Base-by-base conservation (phyloP, 73 alveolate species). In the Uronychia binucleata region DNA sequence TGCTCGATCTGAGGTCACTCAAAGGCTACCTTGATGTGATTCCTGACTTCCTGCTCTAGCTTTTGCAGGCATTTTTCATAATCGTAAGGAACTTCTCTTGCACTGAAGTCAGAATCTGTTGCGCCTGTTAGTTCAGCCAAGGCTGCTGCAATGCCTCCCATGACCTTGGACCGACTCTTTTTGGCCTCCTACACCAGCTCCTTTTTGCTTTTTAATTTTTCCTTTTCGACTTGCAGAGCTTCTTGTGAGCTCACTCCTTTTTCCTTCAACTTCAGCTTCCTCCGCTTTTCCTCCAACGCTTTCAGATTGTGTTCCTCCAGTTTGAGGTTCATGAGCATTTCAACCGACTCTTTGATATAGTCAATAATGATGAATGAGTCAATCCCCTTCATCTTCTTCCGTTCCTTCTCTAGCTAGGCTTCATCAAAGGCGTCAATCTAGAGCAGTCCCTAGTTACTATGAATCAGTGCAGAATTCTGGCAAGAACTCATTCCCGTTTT, bases 241-340 rank as follows among this genome's bases (percentile, higher is more conserved):
- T 5, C 19, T 46, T 5, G 5, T 46, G 67, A 46, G 26, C 77
- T 78, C 77, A 1, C 46, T 57, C 33, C 25, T 25, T 59, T 58
- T 80, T 58, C n/a, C 31, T 33, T 83, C 84, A 28, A 75, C 78
- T 83, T 59, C 30, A 46, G 67, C 34, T 57, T n/a, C 59, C 46
- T 74, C 30, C 33, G 33, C 33, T 60, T 74, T 30, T 83, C 90
- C 59, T 75, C 77, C n/a, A 75, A 14, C 30, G 74, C 84, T 76
- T 76, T 83, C 33, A 8, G 31, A 29, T 83, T 82, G 57, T 33
- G 33, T 30, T 83, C 90, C 5, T 83, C 90, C 30, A 81, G 79
- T 34, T 83, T 83, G 85, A 83, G 33, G 33, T 83, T 83, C 90
- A 83, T 83, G 14, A 83, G 85, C 33, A 83, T 83, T 31, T 83